Base-by-base conservation (phyloP, 2,329 filamentous ascomycete species). In the Albophoma yamanashiensis region DNA sequence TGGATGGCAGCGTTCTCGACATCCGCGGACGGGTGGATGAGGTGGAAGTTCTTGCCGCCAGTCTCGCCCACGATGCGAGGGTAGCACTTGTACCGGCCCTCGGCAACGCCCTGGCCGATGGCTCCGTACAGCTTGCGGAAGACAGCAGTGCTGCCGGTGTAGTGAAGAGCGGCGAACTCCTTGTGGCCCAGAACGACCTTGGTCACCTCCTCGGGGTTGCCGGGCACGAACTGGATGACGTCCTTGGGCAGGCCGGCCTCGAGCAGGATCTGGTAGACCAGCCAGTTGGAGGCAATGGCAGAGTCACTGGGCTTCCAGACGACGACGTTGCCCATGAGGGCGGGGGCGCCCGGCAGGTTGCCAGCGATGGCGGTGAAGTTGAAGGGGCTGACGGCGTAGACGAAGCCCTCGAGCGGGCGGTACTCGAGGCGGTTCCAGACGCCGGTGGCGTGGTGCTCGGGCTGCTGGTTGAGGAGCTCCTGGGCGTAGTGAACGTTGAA, bases 341-440 rank as follows among this genome's bases (percentile, higher is more conserved):
- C 92, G 17, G 93, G 92, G 0, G 90, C 88, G 56, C 85, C 88
- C 20, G 89, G 85, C 50, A 97, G 80, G 76, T 96, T 97, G 60
- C 88, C 93, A 14, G 87, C 92, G 67, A 97, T 96, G 64, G 92
- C 92, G 27, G 92, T 97, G 77, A 97, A 97, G 80, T 97, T 97
- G 83, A 97, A 97, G 52, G 92, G 92, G 62, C 88, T 91, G 67
- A 97, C 86, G 42, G 92, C 93, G 73, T 97, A 97, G 63, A 97
- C 91, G 74, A 97, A 97, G 22, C 92, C 92, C 74, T 97, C 92
- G 3, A 97, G 84, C 22, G 93, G 88, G 45, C 92, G 84, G 79
- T 96, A 87, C 76, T 97, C 92, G 62, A 92, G 83, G 50, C 92
- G 85, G 76, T 97, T 97, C 92, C 92, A 97, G 43, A 96, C 84